A percentile compares a stretch with the other conserved stretches of the same genome.
phyloP scores from a whole-genome alignment of 169 alveolate species.

The Plasmodium berghei region DNA sequence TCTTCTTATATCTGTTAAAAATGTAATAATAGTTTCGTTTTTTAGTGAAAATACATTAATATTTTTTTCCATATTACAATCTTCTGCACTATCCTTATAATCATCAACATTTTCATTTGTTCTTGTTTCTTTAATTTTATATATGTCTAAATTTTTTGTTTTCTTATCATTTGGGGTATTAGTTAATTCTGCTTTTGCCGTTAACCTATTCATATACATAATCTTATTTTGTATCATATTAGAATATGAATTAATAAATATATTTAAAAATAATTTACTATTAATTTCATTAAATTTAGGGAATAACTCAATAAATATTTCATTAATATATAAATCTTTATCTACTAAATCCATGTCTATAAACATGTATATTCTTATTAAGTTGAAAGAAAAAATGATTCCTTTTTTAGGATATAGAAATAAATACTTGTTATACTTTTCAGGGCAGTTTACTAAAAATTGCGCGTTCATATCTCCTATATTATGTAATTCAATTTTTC shows the following conservation, averaged over 20 bases:
- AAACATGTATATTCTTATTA: constrained; percentile 40
- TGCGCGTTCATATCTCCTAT: constrained; percentile 74
- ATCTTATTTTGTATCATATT: constrained; percentile 14
- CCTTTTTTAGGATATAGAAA: constrained; percentile 72
- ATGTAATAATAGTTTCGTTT: constrained; percentile 65
- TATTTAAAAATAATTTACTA: constrained; percentile 32
- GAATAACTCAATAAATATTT: constrained; percentile 31
- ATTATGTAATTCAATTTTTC: constrained; percentile 57
- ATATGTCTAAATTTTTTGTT: neutral
- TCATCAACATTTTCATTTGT: neutral
- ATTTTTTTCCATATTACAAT: constrained; percentile 9
- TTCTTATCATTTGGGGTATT: constrained; percentile 3
- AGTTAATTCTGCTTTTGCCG: neutral
- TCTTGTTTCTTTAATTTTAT: neutral
- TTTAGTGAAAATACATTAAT: constrained; percentile 24
- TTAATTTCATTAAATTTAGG: constrained; percentile 72
- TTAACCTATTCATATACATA: constrained; percentile 7
- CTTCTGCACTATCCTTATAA: neutral
- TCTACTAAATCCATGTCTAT: constrained; percentile 36
- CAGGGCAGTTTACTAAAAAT: constrained; percentile 42
- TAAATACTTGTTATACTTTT: constrained; percentile 38
- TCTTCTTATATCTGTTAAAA: constrained; percentile 52
- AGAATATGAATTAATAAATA: constrained; percentile 31
- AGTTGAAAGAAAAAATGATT: constrained; percentile 61
- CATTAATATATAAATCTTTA: constrained; percentile 60